Evolutionary conservation across 768 basidiomycete species (phyloP), one percentile per base, ranked within the genome.

Genomic region (Lepiota venenata): DNA sequence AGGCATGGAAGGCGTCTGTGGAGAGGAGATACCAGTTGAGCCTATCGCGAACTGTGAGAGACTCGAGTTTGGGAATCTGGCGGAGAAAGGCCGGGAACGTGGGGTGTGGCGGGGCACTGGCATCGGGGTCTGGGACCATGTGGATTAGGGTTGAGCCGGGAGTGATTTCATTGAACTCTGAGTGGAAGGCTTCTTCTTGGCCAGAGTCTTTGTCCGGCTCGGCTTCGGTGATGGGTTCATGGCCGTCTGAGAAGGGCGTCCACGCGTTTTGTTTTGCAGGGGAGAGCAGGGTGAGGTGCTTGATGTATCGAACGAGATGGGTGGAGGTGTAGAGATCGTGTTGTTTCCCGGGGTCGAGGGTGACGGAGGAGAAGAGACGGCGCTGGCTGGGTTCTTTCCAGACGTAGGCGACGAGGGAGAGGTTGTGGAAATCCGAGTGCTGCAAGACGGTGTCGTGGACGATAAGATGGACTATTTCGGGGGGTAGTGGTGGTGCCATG

Each of bases 41-140:
- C 9, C 40, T 41, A 18, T 42, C n/a, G 10, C 27, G 16, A 15
- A 43, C 14, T 5, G 4, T 43, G 10, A 51, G 50, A 4, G 25
- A 16, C 12, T 51, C 40, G n/a, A 51, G 50, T 16, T 32, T 51
- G 15, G 49, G 36, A 18, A 47, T 42, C 2, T 18, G 22, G 22
- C n/a, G 45, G 42, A 54, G 52, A 41, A 47, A 47, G 35, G 52
- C 18, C 16, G 52, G 44, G 43, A 46, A 54, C 38, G 27, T 10
- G 21, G 44, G 36, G 25, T 54, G 52, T 22, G 36, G 43, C 21
- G 37, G 25, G 27, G 12, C 44, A 20, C 43, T 14, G 14, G 52
- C 36, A 27, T 54, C 52, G 10, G 40, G 29, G 11, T 32, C 39
- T 16, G 50, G 50, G 10, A 51, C 39, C 29, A 51, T 5, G 40